Conservation (phyloP, 1,284 basidiomycete species). For the Sphagnurus paluster region DNA sequence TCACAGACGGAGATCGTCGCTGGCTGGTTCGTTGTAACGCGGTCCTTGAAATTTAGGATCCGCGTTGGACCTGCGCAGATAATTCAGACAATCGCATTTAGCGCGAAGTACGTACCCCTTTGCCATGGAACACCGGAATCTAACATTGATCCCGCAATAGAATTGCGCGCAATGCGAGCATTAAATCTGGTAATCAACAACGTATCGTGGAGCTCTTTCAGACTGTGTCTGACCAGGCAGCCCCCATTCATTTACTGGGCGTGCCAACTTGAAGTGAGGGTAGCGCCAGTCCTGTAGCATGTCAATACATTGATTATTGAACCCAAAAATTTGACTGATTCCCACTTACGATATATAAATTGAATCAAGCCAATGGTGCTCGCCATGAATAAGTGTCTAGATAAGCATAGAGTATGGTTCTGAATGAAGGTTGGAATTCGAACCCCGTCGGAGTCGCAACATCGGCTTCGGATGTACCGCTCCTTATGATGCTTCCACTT, state of each 20-base stretch:
- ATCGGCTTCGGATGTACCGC: too few relatives aligned
- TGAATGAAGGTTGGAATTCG: too few relatives aligned
- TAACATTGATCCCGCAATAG: conserved; percentile 18
- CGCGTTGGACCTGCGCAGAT: conserved; percentile 42
- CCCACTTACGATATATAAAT: too few relatives aligned
- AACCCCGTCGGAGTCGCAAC: too few relatives aligned
- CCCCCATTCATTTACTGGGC: conserved; percentile 34
- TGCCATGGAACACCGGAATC: background rate
- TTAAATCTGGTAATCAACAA: conserved; percentile 25
- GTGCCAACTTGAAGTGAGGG: too few relatives aligned
- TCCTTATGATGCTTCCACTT: too few relatives aligned
- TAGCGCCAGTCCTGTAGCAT: too few relatives aligned
- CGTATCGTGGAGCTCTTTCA: conserved; percentile 39
- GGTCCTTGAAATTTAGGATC: conserved; percentile 44
- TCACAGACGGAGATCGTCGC: conserved; percentile 38
- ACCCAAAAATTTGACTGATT: too few relatives aligned
- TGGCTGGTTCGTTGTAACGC: conserved; percentile 42
- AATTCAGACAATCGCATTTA: conserved; percentile 37
- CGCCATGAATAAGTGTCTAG: too few relatives aligned
- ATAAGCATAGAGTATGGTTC: too few relatives aligned
- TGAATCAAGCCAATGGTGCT: too few relatives aligned
- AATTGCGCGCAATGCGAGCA: conserved; percentile 27
- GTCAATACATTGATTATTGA: too few relatives aligned
- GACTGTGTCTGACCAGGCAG: conserved; percentile 34
- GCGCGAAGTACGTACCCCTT: conserved; percentile 36